These are phyloP conservation scores for Colletotrichum paranaense DNA, from an alignment of 2,329 filamentous ascomycete genomes.

Conservation along the genomic window DNA sequence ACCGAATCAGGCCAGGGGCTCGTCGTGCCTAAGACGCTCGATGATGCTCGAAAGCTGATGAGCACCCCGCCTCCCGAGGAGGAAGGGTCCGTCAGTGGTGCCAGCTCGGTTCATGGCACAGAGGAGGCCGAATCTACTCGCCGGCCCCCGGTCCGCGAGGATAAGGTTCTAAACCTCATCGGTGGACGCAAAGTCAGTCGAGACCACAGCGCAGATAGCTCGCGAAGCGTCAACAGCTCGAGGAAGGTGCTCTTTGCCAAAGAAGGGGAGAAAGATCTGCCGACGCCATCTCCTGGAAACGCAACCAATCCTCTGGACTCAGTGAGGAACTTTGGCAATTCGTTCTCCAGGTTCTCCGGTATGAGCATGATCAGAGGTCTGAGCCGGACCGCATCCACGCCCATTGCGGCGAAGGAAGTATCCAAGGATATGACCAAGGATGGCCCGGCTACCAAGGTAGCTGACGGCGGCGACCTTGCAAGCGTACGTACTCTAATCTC, in stretches of 20 bases:
- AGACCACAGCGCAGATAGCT: constrained; percentile 83
- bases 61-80: constrained; percentile 76
- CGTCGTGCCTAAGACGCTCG: constrained; percentile 86
- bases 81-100: constrained; percentile 68
- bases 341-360: constrained; percentile 80
- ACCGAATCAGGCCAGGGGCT: constrained; percentile 58
- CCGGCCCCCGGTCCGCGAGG: constrained; percentile 58
- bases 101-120: constrained; percentile 61
- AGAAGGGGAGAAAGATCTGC: constrained; percentile 53
- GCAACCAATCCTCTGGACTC: constrained; percentile 70
- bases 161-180: constrained; percentile 77
- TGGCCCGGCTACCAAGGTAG: constrained; percentile 40
- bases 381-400: constrained; percentile 65
- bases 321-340: constrained; percentile 82
- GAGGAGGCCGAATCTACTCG: constrained; percentile 48
- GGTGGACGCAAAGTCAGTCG: constrained; percentile 71
- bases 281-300: constrained; percentile 32
- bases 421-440: neutral
- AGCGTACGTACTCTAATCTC: constrained; percentile 56
- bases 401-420: constrained; percentile 46
- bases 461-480: constrained; percentile 67
- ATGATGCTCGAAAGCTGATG: constrained; percentile 91
- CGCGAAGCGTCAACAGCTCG: constrained; percentile 70
- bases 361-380: constrained; percentile 83
- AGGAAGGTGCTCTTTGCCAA: constrained; percentile 65